Base-by-base conservation (phyloP, 345 rosid species). In the Camelina hispida region DNA sequence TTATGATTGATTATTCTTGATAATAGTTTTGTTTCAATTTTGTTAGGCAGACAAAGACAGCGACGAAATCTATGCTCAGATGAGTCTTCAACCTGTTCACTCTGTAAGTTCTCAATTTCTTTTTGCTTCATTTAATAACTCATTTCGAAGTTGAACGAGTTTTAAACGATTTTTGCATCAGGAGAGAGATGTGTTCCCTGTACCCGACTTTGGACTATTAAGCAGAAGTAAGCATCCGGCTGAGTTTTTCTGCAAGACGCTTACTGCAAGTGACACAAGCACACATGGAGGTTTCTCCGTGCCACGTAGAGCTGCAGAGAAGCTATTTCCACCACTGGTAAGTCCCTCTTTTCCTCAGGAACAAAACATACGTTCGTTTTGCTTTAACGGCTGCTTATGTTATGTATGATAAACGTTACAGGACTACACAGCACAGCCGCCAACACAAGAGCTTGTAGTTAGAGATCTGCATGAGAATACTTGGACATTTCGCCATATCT, bases 251-350 rank as follows among this genome's bases (percentile, higher is more conserved):
- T 96, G 99, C 82, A 96, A 96, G 80, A 93, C 89, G 6, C 83
- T 95, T 60, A 95, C 97, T 4, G 97, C 99, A 35, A 95, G 99
- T 75, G 99, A 96, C 72, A 96, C 97, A 34, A 96, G 99, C 60
- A 96, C 99, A 14, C 99, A 96, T 75, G 99, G 99, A 68, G 99
- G 99, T 70, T 96, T 96, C 84, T 96, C 99, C 0, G 98, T 96
- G 72, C 99, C 99, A 56, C 91, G 99, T 12, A 82, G 97, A 78
- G 99, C 98, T 9, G 99, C 99, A 18, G 99, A 96, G 76, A 96
- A 96, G 85, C 98, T 96, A 53, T 96, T 96, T 75, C 98, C 99
- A 76, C 82, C 87, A 6, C 58, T 96, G 91, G 99, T 93, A 63
- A 80, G 88, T 32, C 59, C 69, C 63, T 63, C 46, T 56, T 55